Evolutionary conservation across 148 eudicot species (phyloP), one percentile per base, ranked within the genome.

Genomic region (Amaranthus palmeri): DNA sequence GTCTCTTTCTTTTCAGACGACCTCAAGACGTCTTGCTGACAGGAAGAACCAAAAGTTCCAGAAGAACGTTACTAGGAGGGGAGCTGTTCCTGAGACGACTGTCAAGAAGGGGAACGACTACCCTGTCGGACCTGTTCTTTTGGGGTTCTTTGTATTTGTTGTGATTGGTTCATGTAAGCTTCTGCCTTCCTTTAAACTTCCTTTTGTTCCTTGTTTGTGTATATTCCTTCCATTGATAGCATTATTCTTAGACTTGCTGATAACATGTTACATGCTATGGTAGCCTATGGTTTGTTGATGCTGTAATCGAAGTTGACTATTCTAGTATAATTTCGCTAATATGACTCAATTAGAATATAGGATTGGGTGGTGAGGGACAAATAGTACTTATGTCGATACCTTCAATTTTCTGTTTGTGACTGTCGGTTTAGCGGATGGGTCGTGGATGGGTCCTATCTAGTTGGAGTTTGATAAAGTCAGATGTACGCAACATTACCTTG

Each of bases 111-210:
- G 92, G 54, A 65, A 64, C 4, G 79, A 85, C 76, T 83, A 81
- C 71, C 86, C 96, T 3, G 96, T 90, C 61, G 96, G 96, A 42
- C 96, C 96, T 71, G 53, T 88, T 63, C 71, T 90, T 79, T 82
- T 90, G 15, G 96, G 96, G 3, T 90, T 90, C 82, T 88, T 90
- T 74, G 76, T 90, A 4, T 90, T 90, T 14, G 96, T 90, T 9
- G 96, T 90, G 82, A 86, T 90, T 50, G 96, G 96, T 69, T 90
- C 96, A 75, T 90, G 96, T 90, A 83, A 88, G 90, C 65, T 56
- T 80, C 64, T 46, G 40, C 10, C 69, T 18, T 36, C 41, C 44
- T 41, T 54, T 41, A 15, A 40, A 70, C 13, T 1, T 25, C 25
- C 45, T 15, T 10, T 61, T 49, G 14, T 18, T 68, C 46, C 50